Conservation (phyloP, 2,329 filamentous ascomycete species). For the Aspergillus quadrilineatus region DNA sequence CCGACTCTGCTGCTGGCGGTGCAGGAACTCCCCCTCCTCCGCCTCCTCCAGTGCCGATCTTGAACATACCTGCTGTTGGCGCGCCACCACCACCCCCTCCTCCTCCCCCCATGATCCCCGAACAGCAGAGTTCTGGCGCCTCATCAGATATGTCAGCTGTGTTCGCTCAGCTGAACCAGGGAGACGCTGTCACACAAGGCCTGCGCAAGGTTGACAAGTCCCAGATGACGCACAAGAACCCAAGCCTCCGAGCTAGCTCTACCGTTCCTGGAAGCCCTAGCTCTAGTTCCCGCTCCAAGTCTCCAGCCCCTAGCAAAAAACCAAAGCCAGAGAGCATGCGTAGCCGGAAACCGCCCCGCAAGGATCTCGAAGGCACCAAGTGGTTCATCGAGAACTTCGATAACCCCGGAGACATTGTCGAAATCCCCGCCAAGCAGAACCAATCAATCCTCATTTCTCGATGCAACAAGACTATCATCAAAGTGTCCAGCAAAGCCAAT, state of each 20-base stretch:
- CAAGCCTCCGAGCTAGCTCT: slow-evolving; percentile 71
- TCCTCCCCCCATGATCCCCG: slow-evolving; percentile 41
- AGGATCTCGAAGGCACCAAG: slow-evolving; percentile 83
- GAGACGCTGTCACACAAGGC: slow-evolving; percentile 80
- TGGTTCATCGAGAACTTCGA: slow-evolving; percentile 97
- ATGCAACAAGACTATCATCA: slow-evolving; percentile 86
- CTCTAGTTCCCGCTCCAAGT: slow-evolving; percentile 65
- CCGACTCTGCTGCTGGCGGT: slow-evolving; percentile 36
- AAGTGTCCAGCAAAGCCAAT: slow-evolving; percentile 90
- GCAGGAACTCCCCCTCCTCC: slow-evolving; percentile 43
- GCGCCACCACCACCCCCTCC: slow-evolving; percentile 67
- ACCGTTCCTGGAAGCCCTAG: slow-evolving; percentile 63
- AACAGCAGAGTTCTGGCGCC: slow-evolving; percentile 29
- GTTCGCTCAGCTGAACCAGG: slow-evolving; percentile 88
- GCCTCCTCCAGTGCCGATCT: slow-evolving; percentile 45
- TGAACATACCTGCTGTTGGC: slow-evolving; percentile 51
- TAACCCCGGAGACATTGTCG: slow-evolving; percentile 68
- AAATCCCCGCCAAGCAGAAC: slow-evolving; percentile 76
- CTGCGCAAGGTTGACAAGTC: slow-evolving; percentile 92
- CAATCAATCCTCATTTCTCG: slow-evolving; percentile 91
- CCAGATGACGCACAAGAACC: slow-evolving; percentile 99
- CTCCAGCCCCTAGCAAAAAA: slow-evolving; percentile 82
- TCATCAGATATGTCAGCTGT: slow-evolving; percentile 75
- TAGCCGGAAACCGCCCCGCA: slow-evolving; percentile 75
- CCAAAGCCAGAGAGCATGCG: slow-evolving; percentile 84